Evolutionary conservation across 192 early-diverging fungal genomes (phyloP), one percentile per base, ranked within the genome.

Genomic region (Backusella morwellensis): DNA sequence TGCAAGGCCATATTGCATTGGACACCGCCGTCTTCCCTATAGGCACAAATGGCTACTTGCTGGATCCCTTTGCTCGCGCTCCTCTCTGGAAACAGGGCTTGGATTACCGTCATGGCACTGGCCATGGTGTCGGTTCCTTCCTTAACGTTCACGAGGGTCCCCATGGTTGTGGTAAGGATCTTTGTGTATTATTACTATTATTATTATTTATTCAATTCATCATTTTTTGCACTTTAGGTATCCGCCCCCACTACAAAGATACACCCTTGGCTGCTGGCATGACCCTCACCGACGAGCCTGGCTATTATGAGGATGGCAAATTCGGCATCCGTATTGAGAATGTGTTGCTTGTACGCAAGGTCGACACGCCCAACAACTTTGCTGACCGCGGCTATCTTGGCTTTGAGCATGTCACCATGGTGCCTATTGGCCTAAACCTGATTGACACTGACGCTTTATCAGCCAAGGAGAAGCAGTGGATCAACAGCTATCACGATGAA

Each of bases 271-370:
- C 88, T 50, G 86, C 90, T 7, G 96, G 96, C 19, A 99, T 99
- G 97, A 97, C 93, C 1, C 91, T 99, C 50, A 96, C 97, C 32
- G 95, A 99, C 80, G 91, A 99, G 81, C 97, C 98, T 21, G 98
- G 98, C 0, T 98, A 94, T 87, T 98, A 99, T 79, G 91, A 97
- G 82, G 96, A 98, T 82, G 96, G 95, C 26, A 85, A 89, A 41
- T 98, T 97, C 82, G 98, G 96, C 68, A 97, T 98, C 78, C 95
- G 96, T 77, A 97, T 97, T 79, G 98, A 99, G 83, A 97, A 96
- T 79, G 90, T 97, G 26, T 83, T 96, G 72, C 76, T 98, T 59
- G 89, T 98, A 29, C 87, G 88, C 66, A 86, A 93, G 70, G 88
- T 78, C 1, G 77, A 91, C 6, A 94, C 96, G 0, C 83, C 86